Percentiles rank a stretch among this genome's conserved stretches.
phyloP scores from a whole-genome alignment of 1,139 yeast genomes.

The Yamadazyma aaseri region DNA sequence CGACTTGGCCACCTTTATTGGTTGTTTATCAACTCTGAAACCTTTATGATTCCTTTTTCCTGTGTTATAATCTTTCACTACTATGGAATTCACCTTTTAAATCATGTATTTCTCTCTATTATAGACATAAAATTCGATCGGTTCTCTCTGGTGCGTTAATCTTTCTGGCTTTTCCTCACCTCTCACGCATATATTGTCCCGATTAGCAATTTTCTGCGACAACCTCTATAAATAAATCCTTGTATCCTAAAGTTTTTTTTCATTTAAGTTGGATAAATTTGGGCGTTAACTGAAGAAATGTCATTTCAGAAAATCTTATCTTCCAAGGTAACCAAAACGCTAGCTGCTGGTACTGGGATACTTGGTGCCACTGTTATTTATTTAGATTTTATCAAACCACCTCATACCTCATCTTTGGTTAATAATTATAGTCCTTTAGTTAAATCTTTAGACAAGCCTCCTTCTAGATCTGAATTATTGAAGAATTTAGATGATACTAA shows the following conservation, averaged over 20 bases:
- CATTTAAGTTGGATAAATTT: no score
- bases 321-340: slow-evolving; percentile 30
- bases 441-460: slow-evolving; percentile 36
- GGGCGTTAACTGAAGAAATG: slow-evolving; percentile 2
- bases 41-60: no score
- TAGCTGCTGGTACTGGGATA: slow-evolving; percentile 33
- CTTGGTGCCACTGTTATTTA: slow-evolving; percentile 41
- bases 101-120: no score
- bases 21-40: no score
- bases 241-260: no score
- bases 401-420: slow-evolving; percentile 28
- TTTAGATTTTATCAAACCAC: slow-evolving; percentile 42
- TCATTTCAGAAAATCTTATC: slow-evolving; percentile 12
- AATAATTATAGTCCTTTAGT: slow-evolving; percentile 37
- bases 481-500: slow-evolving; percentile 31
- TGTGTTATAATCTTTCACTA: no score
- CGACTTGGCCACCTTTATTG: no score
- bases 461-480: slow-evolving; percentile 34
- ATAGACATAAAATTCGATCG: no score
- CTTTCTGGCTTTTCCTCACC: no score
- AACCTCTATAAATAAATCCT: not conserved
- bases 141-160: no score
- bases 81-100: no score
- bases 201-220: not conserved
- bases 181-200: no score